phyloP scores from a whole-genome alignment of 1,139 yeast species.

The Sugiyamaella sp. region DNA sequence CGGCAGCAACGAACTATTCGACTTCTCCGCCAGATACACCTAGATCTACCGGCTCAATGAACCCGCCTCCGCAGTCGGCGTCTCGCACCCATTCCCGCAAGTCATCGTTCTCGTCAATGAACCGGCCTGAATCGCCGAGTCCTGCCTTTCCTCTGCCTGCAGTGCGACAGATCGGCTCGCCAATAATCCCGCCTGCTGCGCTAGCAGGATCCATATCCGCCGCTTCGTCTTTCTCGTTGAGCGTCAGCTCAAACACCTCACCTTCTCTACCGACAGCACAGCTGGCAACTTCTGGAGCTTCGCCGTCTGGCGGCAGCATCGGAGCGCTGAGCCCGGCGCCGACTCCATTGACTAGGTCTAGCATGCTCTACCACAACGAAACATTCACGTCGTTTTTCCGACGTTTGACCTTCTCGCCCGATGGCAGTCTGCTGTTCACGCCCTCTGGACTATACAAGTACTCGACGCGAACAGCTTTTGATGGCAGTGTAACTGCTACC shows the following conservation, averaged over 20 bases:
- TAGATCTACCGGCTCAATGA: slow-evolving; percentile 30
- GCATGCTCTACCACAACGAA: slow-evolving; percentile 71
- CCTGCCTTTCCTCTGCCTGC: slow-evolving; percentile 48
- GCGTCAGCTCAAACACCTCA: slow-evolving; percentile 12
- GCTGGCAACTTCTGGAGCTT: slow-evolving; percentile 4
- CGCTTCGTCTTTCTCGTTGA: slow-evolving; percentile 17
- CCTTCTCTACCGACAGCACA: slow-evolving; percentile 9
- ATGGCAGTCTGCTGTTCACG: slow-evolving; percentile 76
- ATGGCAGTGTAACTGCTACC: slow-evolving; percentile 20
- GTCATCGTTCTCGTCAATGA: slow-evolving; percentile 35
- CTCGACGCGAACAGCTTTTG: slow-evolving; percentile 10
- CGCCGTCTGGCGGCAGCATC: not conserved
- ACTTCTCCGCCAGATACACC: slow-evolving; percentile 25
- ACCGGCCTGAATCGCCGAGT: slow-evolving; percentile 34
- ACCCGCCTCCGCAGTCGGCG: slow-evolving; percentile 34
- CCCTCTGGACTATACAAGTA: slow-evolving; percentile 76
- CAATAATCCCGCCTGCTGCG: slow-evolving; percentile 23
- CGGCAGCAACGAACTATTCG: slow-evolving; percentile 17
- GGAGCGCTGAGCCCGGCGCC: slow-evolving; percentile 22
- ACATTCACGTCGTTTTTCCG: slow-evolving; percentile 88
- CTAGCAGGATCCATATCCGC: slow-evolving; percentile 22
- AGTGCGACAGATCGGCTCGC: slow-evolving; percentile 45
- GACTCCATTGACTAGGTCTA: slow-evolving; percentile 18
- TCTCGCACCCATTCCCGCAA: slow-evolving; percentile 36
- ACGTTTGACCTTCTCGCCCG: slow-evolving; percentile 82